Percentiles rank a stretch among this genome's conserved stretches.
Conservation (phyloP, 2,329 filamentous ascomycete genomes). For the Grosmannia clavigera region DNA sequence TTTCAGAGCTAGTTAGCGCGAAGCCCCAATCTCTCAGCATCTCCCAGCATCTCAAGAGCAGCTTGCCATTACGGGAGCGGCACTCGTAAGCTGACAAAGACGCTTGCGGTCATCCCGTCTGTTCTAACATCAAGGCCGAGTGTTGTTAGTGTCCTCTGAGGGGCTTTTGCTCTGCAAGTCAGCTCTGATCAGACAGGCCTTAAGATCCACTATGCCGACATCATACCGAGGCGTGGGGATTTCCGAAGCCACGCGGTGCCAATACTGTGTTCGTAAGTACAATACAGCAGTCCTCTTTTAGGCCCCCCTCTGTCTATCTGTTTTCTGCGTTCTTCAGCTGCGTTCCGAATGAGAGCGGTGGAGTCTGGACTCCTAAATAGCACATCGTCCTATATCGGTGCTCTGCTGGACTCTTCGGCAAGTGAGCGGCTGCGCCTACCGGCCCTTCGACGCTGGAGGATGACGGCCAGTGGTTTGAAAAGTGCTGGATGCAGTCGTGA, state of each 20-base stretch:
- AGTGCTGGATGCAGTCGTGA: not conserved
- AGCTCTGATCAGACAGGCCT: not conserved
- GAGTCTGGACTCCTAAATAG: not conserved
- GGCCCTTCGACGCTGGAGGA: not conserved
- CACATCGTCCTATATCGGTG: not conserved
- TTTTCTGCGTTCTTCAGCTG: not conserved
- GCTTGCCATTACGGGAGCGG: too few relatives aligned
- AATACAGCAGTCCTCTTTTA: not conserved
- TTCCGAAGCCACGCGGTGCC: not conserved
- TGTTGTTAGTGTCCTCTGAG: not conserved
- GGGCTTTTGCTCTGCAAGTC: not conserved
- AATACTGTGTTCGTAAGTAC: not conserved
- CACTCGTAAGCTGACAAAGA: not conserved
- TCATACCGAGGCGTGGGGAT: not conserved
- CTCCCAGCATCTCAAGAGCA: too few relatives aligned
- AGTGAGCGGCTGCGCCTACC: too few relatives aligned
- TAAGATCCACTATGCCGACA: not conserved
- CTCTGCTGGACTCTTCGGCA: not conserved
- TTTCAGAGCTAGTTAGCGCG: not conserved
- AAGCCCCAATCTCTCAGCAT: not conserved
- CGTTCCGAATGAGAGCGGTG: not conserved
- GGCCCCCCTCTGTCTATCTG: not conserved
- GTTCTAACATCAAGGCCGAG: not conserved
- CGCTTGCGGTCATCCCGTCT: not conserved
- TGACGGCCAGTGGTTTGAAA: not conserved